Percentiles rank a stretch among this genome's conserved stretches.
These are phyloP conservation scores for Chondrostereum purpureum DNA, from an alignment of 1,284 basidiomycete species.

Conservation along the genomic window DNA sequence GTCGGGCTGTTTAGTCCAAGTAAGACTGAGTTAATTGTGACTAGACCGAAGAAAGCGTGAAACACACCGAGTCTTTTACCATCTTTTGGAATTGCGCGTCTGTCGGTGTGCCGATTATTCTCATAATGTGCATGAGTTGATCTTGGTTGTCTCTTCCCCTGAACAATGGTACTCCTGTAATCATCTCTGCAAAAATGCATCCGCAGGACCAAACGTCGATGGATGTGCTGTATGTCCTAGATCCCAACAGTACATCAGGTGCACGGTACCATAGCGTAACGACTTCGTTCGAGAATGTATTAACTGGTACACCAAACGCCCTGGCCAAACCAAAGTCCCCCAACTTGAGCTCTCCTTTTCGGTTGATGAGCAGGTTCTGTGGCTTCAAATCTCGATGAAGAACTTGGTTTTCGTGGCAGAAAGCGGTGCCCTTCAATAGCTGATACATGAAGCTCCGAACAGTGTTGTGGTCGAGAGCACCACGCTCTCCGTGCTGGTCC, in stretches of 20 bases:
- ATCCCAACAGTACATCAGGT: constrained; percentile 95
- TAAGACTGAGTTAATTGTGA: constrained; percentile 8
- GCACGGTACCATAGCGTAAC: constrained; percentile 99
- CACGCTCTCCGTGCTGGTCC: constrained; percentile 95
- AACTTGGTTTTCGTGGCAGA: constrained; percentile 98
- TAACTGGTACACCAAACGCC: constrained; percentile 93
- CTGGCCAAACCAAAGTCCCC: constrained; percentile 94
- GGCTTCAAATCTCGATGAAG: constrained; percentile 97
- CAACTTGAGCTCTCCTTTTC: constrained; percentile 95
- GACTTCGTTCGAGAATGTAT: constrained; percentile 95
- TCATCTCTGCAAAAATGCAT: constrained; percentile 99
- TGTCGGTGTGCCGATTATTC: constrained; percentile 93
- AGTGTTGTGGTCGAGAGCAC: constrained; percentile 89
- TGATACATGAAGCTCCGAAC: constrained; percentile 98
- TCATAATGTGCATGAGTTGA: constrained; percentile 95
- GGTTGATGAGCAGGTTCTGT: constrained; percentile 95
- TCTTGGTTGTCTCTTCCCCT: constrained; percentile 97
- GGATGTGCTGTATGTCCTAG: constrained; percentile 95
- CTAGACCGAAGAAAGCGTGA: constrained; percentile 1
- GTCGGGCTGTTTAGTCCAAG: constrained; percentile 78
- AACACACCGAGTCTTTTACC: constrained; percentile 76
- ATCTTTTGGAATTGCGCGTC: constrained; percentile 88
- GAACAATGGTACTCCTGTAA: constrained; percentile 95
- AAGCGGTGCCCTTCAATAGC: constrained; percentile 94
- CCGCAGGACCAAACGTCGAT: constrained; percentile 99